Evolutionary conservation across 2,329 filamentous ascomycete species (phyloP).

Genomic region (Penicillium concentricum): DNA sequence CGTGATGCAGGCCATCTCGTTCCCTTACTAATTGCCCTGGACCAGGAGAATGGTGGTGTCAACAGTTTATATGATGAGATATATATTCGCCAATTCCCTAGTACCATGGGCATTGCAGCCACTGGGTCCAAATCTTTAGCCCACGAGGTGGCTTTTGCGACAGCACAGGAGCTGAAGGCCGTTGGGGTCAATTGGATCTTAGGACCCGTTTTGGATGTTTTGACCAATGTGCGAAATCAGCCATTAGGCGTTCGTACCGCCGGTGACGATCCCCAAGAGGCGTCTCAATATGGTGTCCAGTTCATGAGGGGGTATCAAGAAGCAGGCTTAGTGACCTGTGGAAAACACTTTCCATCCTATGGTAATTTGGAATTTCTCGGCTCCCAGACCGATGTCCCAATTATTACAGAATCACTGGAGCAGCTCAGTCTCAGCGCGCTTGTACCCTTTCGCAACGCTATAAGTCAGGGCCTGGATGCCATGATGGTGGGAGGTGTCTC

Average conservation of each 20-base stretch:
- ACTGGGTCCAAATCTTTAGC: slow-evolving; percentile 81
- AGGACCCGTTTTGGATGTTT: slow-evolving; percentile 86
- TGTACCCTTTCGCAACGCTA: slow-evolving; percentile 87
- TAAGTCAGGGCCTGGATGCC: slow-evolving; percentile 79
- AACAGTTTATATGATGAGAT: slow-evolving; percentile 96
- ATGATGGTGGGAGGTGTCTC: slow-evolving; percentile 96
- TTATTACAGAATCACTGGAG: slow-evolving; percentile 91
- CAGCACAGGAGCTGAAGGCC: slow-evolving; percentile 84
- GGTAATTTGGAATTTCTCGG: slow-evolving; percentile 92
- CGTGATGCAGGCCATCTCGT: slow-evolving; percentile 86
- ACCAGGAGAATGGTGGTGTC: slow-evolving; percentile 97
- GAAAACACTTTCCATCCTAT: slow-evolving; percentile 96
- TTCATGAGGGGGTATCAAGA: slow-evolving; percentile 92
- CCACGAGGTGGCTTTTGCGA: slow-evolving; percentile 88
- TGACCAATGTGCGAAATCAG: slow-evolving; percentile 90
- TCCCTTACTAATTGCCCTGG: slow-evolving; percentile 83
- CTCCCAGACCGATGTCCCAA: slow-evolving; percentile 86
- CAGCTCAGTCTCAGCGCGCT: slow-evolving; percentile 89
- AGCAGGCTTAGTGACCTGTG: slow-evolving; percentile 82
- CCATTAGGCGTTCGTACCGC: slow-evolving; percentile 85
- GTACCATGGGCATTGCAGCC: slow-evolving; percentile 94
- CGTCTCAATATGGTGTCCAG: slow-evolving; percentile 86
- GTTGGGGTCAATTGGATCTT: slow-evolving; percentile 96
- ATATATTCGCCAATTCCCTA: slow-evolving; percentile 93
- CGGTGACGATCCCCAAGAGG: slow-evolving; percentile 91